Evolutionary conservation across 2,329 filamentous ascomycete species (phyloP).

Genomic region (Fusarium floridanum): DNA sequence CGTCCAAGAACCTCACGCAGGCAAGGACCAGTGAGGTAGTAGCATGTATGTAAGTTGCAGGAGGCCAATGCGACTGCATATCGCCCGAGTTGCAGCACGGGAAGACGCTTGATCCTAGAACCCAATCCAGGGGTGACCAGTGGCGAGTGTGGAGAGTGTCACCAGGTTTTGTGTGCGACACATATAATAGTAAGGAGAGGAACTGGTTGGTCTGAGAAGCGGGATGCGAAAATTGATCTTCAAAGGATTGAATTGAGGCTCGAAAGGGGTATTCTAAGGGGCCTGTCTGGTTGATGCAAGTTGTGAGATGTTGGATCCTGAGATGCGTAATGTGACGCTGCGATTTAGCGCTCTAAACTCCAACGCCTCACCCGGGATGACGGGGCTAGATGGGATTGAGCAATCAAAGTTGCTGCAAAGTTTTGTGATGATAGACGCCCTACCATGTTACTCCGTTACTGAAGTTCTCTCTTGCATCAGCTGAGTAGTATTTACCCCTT

Average conservation of each 20-base stretch:
- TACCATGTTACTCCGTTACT: neutral
- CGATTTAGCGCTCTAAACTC: slow-evolving; percentile 18
- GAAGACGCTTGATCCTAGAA: slow-evolving; percentile 10
- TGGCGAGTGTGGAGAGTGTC: slow-evolving; percentile 22
- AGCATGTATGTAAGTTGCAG: slow-evolving; percentile 12
- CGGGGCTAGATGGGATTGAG: neutral
- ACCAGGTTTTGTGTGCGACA: slow-evolving; percentile 24
- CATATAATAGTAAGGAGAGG: slow-evolving; percentile 1
- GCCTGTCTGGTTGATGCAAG: neutral
- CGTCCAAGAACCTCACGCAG: slow-evolving; percentile 15
- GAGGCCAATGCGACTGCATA: slow-evolving; percentile 31
- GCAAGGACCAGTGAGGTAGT: slow-evolving; percentile 31
- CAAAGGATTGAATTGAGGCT: neutral
- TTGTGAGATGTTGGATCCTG: slow-evolving; percentile 21
- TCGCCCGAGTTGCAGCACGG: slow-evolving; percentile 15
- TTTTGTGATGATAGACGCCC: neutral
- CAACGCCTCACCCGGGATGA: slow-evolving; percentile 26
- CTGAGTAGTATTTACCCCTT: slow-evolving; percentile 5
- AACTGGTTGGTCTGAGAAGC: slow-evolving; percentile 14
- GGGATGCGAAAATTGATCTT: slow-evolving; percentile 2
- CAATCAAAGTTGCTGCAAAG: slow-evolving; percentile 6
- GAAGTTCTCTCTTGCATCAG: slow-evolving; percentile 2
- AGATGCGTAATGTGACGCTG: slow-evolving; percentile 32
- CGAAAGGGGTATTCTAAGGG: slow-evolving; percentile 14
- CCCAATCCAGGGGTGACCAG: slow-evolving; percentile 20